phyloP scores from a whole-genome alignment of 208 protist species.

The Polymyxa betae region DNA sequence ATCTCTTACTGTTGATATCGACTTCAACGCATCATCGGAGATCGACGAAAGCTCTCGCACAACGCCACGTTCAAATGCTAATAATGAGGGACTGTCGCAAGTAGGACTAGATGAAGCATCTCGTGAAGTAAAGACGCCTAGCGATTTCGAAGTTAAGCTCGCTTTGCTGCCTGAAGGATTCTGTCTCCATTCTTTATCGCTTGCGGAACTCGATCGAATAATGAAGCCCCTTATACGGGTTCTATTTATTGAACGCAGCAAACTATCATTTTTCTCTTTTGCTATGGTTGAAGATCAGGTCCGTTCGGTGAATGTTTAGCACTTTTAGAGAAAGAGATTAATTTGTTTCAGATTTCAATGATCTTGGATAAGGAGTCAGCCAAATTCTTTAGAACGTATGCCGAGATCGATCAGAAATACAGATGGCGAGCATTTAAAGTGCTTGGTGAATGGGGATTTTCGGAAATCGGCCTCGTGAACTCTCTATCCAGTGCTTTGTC shows the following conservation, averaged over 20 bases:
- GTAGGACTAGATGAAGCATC: too few species aligned
- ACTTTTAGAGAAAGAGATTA: neutral
- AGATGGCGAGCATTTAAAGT: neutral
- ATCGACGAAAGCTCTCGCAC: neutral
- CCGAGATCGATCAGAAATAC: neutral
- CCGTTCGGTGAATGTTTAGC: neutral
- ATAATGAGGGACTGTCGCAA: too few species aligned
- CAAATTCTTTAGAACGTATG: neutral
- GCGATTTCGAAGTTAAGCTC: neutral
- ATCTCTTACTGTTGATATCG: neutral
- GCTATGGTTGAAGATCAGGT: neutral
- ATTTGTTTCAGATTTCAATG: neutral
- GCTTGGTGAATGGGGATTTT: conserved; percentile 22
- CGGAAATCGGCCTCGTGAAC: neutral
- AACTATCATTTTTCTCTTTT: neutral
- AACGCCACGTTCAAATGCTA: neutral
- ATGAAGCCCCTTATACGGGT: neutral
- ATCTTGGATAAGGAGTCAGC: neutral
- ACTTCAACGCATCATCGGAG: neutral
- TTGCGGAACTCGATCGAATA: neutral
- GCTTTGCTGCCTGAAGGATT: neutral
- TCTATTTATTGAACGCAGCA: neutral
- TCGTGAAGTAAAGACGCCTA: too few species aligned
- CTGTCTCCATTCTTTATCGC: conserved; percentile 23
- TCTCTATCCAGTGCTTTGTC: neutral